These are phyloP conservation scores for Cryptosporidium tyzzeri DNA, from an alignment of 169 alveolate species.

Conservation along the genomic window DNA sequence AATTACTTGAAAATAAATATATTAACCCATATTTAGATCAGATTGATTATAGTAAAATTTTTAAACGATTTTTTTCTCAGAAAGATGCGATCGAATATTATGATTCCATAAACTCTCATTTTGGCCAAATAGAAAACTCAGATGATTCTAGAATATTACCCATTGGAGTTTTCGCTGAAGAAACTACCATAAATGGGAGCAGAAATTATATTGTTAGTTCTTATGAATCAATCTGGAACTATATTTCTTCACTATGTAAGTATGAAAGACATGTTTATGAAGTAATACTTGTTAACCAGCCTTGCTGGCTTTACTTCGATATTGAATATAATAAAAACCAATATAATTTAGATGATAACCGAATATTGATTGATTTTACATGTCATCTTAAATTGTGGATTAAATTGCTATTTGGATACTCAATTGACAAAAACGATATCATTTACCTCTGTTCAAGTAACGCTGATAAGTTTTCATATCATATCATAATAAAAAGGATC, in stretches of 20 bases:
- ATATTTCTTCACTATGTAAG: slow-evolving; percentile 12
- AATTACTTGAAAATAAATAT: slow-evolving; percentile 9
- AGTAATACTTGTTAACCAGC: slow-evolving; percentile 51
- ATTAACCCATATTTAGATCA: slow-evolving; percentile 3
- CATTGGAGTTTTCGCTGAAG: slow-evolving; percentile 58
- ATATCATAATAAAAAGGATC: slow-evolving; percentile 73
- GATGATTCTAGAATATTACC: slow-evolving; percentile 15
- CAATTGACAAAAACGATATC: slow-evolving; percentile 26
- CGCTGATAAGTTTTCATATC: slow-evolving; percentile 70
- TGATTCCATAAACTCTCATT: slow-evolving; percentile 16
- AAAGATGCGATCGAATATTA: slow-evolving; percentile 45
- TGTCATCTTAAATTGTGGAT: slow-evolving; percentile 30
- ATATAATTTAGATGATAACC: slow-evolving; percentile 45
- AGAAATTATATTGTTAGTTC: slow-evolving; percentile 74
- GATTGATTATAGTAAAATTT: neutral
- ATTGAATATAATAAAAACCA: slow-evolving; percentile 59
- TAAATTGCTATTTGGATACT: neutral
- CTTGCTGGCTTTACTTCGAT: slow-evolving; percentile 79
- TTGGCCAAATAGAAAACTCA: neutral
- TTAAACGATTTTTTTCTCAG: slow-evolving; percentile 40
- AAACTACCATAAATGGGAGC: slow-evolving; percentile 12
- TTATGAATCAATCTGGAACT: slow-evolving; percentile 47
- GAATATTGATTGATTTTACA: slow-evolving; percentile 8
- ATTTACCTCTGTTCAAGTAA: slow-evolving; percentile 73
- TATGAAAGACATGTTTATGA: slow-evolving; percentile 71